Conservation (phyloP, 371 early-diverging fungal species). For the Mucor indicus region DNA sequence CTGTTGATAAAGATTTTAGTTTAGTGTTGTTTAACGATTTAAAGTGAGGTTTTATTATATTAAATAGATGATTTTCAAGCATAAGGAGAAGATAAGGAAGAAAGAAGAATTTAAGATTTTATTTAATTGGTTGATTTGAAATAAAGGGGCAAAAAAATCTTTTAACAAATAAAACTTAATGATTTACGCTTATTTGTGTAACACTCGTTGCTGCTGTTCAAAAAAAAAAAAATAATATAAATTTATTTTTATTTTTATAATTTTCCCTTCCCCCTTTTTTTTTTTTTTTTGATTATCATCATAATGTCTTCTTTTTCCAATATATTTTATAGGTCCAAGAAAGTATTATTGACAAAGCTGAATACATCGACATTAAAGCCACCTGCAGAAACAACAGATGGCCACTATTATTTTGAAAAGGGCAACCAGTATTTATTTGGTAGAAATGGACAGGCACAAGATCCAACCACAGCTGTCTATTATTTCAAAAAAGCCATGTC, state of each 20-base stretch:
- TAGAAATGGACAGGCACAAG: slow-evolving; percentile 32
- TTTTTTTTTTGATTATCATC: slow-evolving; percentile 1
- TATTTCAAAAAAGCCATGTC: slow-evolving; percentile 45
- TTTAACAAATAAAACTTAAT: too few relatives aligned
- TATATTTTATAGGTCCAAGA: slow-evolving; percentile 10
- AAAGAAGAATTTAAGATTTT: too few relatives aligned
- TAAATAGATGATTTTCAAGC: neutral
- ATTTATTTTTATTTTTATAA: neutral
- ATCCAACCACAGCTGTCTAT: slow-evolving; percentile 40
- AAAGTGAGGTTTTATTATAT: slow-evolving; percentile 6
- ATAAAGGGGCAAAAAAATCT: too few relatives aligned
- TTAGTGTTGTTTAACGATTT: slow-evolving; percentile 8
- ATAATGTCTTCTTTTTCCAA: slow-evolving; percentile 12
- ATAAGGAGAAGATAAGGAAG: too few relatives aligned
- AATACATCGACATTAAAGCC: neutral
- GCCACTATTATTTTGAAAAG: slow-evolving; percentile 33
- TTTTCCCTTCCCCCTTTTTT: slow-evolving; percentile 2
- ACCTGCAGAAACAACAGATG: slow-evolving; percentile 10
- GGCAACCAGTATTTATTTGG: slow-evolving; percentile 59
- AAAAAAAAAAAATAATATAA: too few relatives aligned
- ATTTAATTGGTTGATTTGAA: too few relatives aligned
- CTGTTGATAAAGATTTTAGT: slow-evolving; percentile 1
- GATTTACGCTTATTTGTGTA: too few relatives aligned
- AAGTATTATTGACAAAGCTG: slow-evolving; percentile 6
- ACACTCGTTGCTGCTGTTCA: too few relatives aligned